A percentile compares a stretch with the other conserved stretches of the same genome.
Evolutionary conservation across 192 early-diverging fungal species (phyloP).

Genomic region (Radiomyces spectabilis): DNA sequence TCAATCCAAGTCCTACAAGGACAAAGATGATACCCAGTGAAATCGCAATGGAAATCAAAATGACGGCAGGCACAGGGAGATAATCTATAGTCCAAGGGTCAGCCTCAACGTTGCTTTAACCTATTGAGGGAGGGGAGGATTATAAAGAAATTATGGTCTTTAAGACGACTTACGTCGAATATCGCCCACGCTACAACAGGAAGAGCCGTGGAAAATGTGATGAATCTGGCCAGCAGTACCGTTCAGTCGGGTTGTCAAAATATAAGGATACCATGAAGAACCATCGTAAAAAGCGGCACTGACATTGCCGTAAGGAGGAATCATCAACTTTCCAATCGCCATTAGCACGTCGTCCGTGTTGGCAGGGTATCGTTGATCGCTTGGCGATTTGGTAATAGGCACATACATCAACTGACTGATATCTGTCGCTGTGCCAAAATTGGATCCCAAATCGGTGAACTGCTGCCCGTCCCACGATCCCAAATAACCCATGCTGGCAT

Average conservation of each 20-base stretch:
- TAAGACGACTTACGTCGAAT: constrained; percentile 12
- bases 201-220: constrained; percentile 9
- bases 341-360: constrained; percentile 27
- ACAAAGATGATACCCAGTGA: constrained; percentile 58
- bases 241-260: constrained; percentile 25
- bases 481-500: no score
- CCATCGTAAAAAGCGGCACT: constrained; percentile 44
- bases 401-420: constrained; percentile 12
- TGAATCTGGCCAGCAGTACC: constrained; percentile 16
- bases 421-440: background rate
- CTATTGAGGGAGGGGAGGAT: background rate
- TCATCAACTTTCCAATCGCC: constrained; percentile 30
- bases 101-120: background rate
- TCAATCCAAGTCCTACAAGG: constrained; percentile 50
- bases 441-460: background rate
- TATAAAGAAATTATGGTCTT: background rate
- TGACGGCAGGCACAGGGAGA: constrained; percentile 50
- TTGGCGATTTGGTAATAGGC: background rate
- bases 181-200: background rate
- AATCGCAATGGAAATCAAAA: constrained; percentile 62
- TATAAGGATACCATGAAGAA: constrained; percentile 32
- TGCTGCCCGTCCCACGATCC: no score
- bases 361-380: constrained; percentile 5
- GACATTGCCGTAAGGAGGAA: constrained; percentile 27
- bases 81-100: no score